Evolutionary conservation across 2,329 filamentous ascomycete genomes (phyloP).

Genomic region (Ceratocystis colombiana): DNA sequence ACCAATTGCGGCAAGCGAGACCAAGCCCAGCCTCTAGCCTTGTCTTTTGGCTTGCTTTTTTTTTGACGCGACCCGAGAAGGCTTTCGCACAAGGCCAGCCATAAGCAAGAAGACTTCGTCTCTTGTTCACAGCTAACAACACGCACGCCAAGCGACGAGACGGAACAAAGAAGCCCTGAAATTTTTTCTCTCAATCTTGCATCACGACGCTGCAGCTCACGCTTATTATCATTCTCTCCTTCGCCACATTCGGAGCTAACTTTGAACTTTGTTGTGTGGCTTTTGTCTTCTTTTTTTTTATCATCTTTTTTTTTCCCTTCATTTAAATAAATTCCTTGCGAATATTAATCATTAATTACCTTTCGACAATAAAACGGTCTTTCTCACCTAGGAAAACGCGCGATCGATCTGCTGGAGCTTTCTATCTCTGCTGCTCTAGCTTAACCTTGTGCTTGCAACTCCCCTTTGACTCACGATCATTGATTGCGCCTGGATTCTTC

Average conservation of each 20-base stretch:
- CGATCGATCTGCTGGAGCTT: constrained; percentile 1
- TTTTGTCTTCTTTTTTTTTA: background rate
- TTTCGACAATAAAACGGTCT: background rate
- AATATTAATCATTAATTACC: constrained; percentile 13
- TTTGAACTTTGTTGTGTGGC: background rate
- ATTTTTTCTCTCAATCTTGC: background rate
- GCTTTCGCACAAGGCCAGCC: background rate
- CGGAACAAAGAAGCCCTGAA: background rate
- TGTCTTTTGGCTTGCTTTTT: no score
- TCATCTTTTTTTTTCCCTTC: background rate
- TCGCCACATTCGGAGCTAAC: no score
- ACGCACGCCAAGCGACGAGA: background rate
- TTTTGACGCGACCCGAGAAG: constrained; percentile 17
- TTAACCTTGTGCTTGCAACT: background rate
- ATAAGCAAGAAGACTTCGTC: background rate
- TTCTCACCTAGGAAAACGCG: background rate
- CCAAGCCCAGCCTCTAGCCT: no score
- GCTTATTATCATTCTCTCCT: background rate
- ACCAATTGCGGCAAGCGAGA: no score
- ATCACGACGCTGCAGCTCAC: background rate
- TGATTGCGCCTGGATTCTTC: background rate
- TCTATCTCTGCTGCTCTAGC: background rate
- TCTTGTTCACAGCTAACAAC: constrained; percentile 3
- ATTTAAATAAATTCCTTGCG: background rate
- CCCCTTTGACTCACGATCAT: background rate